A percentile compares a stretch with the other conserved stretches of the same genome.
These are phyloP conservation scores for Lablab purpureus DNA, from an alignment of 306 rosid genomes.

Conservation along the genomic window DNA sequence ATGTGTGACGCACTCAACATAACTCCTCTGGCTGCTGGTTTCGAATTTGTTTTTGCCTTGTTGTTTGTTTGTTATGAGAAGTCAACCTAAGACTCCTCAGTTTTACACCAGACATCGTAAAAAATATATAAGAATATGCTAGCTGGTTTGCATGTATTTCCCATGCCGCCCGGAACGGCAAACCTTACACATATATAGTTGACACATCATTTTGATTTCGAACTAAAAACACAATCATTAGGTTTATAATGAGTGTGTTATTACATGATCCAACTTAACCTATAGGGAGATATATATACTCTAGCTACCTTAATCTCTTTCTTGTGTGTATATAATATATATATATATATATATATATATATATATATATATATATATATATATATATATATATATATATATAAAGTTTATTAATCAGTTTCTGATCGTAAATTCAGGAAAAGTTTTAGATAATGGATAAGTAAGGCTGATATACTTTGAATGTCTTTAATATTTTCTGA, in stretches of 20 bases:
- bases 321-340: too few species aligned
- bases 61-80: constrained; percentile 36
- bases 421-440: not conserved
- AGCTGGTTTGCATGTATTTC: constrained; percentile 47
- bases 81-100: constrained; percentile 56
- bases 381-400: not conserved
- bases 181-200: constrained; percentile 44
- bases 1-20: constrained; percentile 54
- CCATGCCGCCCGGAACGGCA: constrained; percentile 45
- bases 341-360: too few species aligned
- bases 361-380: too few species aligned
- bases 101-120: constrained; percentile 6
- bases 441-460: not conserved
- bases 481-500: not conserved
- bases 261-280: constrained; percentile 6
- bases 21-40: constrained; percentile 24
- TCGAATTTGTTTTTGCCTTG: not conserved
- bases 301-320: constrained; percentile 23
- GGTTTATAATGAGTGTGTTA: constrained; percentile 8
- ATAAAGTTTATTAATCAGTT: not conserved
- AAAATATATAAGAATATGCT: constrained; percentile 29
- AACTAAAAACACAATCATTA: constrained; percentile 53
- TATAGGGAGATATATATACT: not conserved
- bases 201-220: constrained; percentile 50
- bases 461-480: not conserved